Conservation (phyloP, 1,284 basidiomycete genomes). For the Puccinia triticina region DNA sequence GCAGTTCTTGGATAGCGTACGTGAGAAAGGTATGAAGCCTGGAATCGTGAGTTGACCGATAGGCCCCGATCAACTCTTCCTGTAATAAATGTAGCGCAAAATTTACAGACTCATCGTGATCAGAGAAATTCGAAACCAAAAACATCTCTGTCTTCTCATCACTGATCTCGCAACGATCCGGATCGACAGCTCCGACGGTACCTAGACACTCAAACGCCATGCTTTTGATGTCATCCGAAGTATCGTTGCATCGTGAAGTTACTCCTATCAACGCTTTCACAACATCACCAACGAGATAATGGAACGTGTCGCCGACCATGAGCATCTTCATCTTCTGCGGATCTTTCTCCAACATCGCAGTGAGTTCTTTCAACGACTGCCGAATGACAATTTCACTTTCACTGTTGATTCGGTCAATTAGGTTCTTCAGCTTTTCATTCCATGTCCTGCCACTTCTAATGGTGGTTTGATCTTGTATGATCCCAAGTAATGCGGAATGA, state of each 20-base stretch:
- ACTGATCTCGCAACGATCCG: conserved; percentile 81
- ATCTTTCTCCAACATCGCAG: conserved; percentile 67
- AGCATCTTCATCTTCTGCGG: conserved; percentile 67
- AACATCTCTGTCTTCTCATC: conserved; percentile 71
- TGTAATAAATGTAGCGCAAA: conserved; percentile 86
- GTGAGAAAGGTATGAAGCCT: conserved; percentile 87
- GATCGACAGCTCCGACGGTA: conserved; percentile 91
- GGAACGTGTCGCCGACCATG: conserved; percentile 82
- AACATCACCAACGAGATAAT: conserved; percentile 73
- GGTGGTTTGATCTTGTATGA: conserved; percentile 64
- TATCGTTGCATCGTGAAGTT: conserved; percentile 72
- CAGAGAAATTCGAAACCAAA: conserved; percentile 78
- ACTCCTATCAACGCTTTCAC: conserved; percentile 73
- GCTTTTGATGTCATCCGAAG: conserved; percentile 68
- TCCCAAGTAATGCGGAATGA: conserved; percentile 67
- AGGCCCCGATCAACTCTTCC: conserved; percentile 86
- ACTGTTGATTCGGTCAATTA: conserved; percentile 74
- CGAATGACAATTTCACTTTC: conserved; percentile 81
- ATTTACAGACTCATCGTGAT: conserved; percentile 74
- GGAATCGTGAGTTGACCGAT: conserved; percentile 89
- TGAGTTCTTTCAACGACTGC: conserved; percentile 78
- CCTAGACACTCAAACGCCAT: conserved; percentile 88
- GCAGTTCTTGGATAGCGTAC: conserved; percentile 88
- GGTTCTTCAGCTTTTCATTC: conserved; percentile 68
- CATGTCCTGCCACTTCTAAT: conserved; percentile 67